phyloP scores from a whole-genome alignment of 306 rosid species.

The Canavalia ensiformis region DNA sequence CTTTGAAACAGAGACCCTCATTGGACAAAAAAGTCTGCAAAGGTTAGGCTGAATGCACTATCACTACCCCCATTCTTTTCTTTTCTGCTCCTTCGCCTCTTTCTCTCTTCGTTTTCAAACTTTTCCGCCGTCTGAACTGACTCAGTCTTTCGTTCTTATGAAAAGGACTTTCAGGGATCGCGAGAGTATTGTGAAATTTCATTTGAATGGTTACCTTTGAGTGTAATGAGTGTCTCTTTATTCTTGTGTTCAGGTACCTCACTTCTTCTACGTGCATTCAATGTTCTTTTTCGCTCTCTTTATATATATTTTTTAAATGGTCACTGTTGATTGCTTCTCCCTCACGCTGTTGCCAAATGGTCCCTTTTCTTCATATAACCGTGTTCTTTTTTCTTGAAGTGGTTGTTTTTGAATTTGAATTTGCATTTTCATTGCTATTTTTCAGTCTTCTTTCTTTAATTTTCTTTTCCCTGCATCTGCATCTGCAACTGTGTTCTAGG shows the following conservation, averaged over 20 bases:
- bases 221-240: slow-evolving; percentile 27
- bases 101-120: slow-evolving; percentile 21
- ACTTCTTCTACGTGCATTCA: slow-evolving; percentile 37
- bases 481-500: not conserved
- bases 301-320: slow-evolving; percentile 27
- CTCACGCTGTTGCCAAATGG: slow-evolving; percentile 55
- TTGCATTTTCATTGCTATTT: slow-evolving; percentile 31
- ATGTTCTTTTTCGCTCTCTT: slow-evolving; percentile 43
- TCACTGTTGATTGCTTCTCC: slow-evolving; percentile 49
- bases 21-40: not conserved
- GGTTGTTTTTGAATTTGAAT: slow-evolving; percentile 32
- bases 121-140: slow-evolving; percentile 22
- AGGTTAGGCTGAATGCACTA: slow-evolving; percentile 45
- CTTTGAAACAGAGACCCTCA: slow-evolving; percentile 11
- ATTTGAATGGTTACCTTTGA: slow-evolving; percentile 9
- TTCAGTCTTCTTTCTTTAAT: slow-evolving; percentile 12
- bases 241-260: slow-evolving; percentile 37
- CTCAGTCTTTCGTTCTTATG: slow-evolving; percentile 36
- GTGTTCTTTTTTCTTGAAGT: slow-evolving; percentile 20
- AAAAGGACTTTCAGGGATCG: slow-evolving; percentile 13
- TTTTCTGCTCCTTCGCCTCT: slow-evolving; percentile 30
- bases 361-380: slow-evolving; percentile 47
- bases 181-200: slow-evolving; percentile 1
- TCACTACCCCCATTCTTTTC: slow-evolving; percentile 5
- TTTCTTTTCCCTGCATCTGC: not conserved